Evolutionary conservation across 202 grass and related monocot genomes (phyloP), one percentile per base, ranked within the genome.

Genomic region (Digitaria exilis): DNA sequence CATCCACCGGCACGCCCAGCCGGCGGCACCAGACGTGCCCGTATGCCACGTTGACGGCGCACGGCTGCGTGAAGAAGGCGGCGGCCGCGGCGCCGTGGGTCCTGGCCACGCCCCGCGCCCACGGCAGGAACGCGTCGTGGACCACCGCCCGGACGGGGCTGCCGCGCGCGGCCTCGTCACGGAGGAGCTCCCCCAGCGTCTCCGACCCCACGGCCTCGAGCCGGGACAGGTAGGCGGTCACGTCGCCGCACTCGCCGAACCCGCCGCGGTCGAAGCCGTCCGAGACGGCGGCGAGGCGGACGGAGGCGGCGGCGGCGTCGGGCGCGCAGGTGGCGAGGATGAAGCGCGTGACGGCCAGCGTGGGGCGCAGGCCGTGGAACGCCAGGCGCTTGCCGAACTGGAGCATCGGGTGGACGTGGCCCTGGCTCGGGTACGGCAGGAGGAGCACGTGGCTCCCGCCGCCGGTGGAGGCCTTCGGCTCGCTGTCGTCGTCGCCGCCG

Each of bases 321-420:
- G 25, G 87, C 19, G 46, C 61, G 87, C 85, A 87, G 69, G 85
- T 87, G 76, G 77, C 54, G 51, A 97, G 87, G 87, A 97, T 90
- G 87, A 87, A 84, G 55, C 85, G 91, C 17, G 91, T 94, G 65
- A 88, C 75, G 48, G 83, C 91, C 48, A 97, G 91, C 26, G 91
- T 94, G 18, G 87, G 80, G 6, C 74, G 65, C 79, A 88, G 49
- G 73, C 91, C 91, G 30, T 85, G 87, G 65, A 78, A 57, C 22
- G 85, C 73, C 41, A 94, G 80, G 34, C 87, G 89, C 69, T 97
- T 94, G 72, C 56, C 91, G 80, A 97, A 92, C 67, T 97, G 89
- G 51, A 97, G 89, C 91, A 97, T 88, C 3, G 91, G 91, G 80
- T 97, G 87, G 68, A 97, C 83, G 85, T 97, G 94, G 85, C 94